A percentile compares a stretch with the other conserved stretches of the same genome.
Conservation (phyloP, 495 filamentous ascomycete genomes). For the Penicillium turbatum region DNA sequence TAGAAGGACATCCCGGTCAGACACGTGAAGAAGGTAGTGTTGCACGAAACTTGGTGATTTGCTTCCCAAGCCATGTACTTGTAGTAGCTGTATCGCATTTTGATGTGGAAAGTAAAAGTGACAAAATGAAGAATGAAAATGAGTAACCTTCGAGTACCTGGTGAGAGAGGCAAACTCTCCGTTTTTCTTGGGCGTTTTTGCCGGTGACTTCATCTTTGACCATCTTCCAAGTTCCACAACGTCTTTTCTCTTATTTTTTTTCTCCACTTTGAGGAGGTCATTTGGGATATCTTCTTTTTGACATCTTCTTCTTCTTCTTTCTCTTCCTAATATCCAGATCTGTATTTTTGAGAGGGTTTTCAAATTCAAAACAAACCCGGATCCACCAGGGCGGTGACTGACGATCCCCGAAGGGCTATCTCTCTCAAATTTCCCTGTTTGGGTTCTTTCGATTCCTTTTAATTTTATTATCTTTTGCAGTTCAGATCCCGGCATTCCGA, state of each 20-base stretch:
- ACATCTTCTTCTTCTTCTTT: not conserved
- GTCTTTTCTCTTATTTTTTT: not conserved
- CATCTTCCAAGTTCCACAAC: not conserved
- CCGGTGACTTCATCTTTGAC: conserved; percentile 8
- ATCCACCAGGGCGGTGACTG: conserved; percentile 26
- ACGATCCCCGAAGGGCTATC: conserved; percentile 13
- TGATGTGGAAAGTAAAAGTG: too few species aligned
- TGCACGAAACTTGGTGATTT: too few species aligned
- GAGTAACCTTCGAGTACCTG: too few species aligned
- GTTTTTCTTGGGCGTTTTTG: not conserved
- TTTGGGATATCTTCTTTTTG: not conserved
- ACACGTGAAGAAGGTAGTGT: too few species aligned
- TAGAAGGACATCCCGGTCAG: too few species aligned
- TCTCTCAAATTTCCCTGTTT: conserved; percentile 12
- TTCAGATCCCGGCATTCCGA: conserved; percentile 8
- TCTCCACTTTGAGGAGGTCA: not conserved
- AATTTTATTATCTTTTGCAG: not conserved
- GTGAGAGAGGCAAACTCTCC: not conserved
- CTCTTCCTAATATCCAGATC: not conserved
- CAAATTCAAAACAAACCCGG: conserved; percentile 4
- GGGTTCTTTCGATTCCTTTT: conserved; percentile 2
- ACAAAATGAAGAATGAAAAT: too few species aligned
- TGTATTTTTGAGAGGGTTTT: not conserved
- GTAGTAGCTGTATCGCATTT: not conserved
- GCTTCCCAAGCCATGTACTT: too few species aligned